phyloP scores from a whole-genome alignment of 2,329 filamentous ascomycete genomes.

The Sphaerulina vaccinii region DNA sequence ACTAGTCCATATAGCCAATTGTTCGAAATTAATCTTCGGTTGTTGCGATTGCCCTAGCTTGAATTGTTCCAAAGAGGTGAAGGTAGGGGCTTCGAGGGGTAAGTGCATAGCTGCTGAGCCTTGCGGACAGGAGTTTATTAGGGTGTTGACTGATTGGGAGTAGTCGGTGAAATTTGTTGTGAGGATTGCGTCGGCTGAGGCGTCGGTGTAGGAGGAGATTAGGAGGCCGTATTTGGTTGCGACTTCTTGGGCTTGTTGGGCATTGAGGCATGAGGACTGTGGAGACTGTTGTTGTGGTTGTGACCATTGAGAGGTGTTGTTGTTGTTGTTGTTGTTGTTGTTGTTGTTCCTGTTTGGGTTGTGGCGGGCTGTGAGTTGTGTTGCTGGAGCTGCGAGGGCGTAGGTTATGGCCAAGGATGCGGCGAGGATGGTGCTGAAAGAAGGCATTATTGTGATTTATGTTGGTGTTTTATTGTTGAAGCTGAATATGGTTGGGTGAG shows the following conservation, averaged over 20 bases:
- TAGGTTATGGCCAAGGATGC: slow-evolving; percentile 9
- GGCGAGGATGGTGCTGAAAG: slow-evolving; percentile 1
- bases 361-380: slow-evolving; percentile 27
- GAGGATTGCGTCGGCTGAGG: slow-evolving; percentile 28
- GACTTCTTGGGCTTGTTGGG: slow-evolving; percentile 28
- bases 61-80: slow-evolving; percentile 31
- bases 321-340: slow-evolving; percentile 2
- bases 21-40: slow-evolving; percentile 34
- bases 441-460: slow-evolving; percentile 7
- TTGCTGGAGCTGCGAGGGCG: slow-evolving; percentile 19
- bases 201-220: slow-evolving; percentile 31
- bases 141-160: slow-evolving; percentile 36
- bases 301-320: slow-evolving; percentile 9
- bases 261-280: slow-evolving; percentile 26
- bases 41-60: slow-evolving; percentile 34
- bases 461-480: slow-evolving; percentile 1
- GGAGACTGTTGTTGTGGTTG: no score
- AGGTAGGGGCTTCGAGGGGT: slow-evolving; percentile 31
- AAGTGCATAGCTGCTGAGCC: slow-evolving; percentile 26
- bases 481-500: no score
- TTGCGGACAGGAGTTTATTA: slow-evolving; percentile 36
- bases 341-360: slow-evolving; percentile 15
- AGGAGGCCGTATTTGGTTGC: slow-evolving; percentile 33
- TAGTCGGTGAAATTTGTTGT: slow-evolving; percentile 34
- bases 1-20: slow-evolving; percentile 31